A percentile compares a stretch with the other conserved stretches of the same genome.
Conservation (phyloP, 306 rosid genomes). For the Oxytropis ochrocephala region DNA sequence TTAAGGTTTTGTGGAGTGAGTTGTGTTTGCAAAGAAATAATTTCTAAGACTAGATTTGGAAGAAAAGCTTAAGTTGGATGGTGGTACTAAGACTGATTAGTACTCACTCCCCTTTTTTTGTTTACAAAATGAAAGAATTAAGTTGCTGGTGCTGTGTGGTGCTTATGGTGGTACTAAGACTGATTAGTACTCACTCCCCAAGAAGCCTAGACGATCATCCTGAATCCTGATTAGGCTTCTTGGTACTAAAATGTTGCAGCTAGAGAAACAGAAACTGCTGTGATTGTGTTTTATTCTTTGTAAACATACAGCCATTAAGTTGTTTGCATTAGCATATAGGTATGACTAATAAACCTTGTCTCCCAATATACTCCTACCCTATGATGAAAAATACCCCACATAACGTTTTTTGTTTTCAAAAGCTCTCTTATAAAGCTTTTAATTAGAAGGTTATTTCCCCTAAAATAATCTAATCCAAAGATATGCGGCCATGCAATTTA, state of each 20-base stretch:
- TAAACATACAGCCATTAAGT: background rate
- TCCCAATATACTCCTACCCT: background rate
- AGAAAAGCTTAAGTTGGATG: background rate
- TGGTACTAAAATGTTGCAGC: background rate
- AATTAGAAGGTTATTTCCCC: too few species aligned
- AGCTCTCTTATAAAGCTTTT: too few species aligned
- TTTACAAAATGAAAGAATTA: background rate
- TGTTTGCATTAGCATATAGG: background rate
- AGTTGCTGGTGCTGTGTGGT: background rate
- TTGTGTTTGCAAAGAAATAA: background rate
- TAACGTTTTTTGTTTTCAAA: background rate
- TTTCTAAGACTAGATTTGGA: background rate
- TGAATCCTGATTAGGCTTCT: too few species aligned
- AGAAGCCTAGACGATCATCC: too few species aligned
- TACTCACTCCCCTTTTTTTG: background rate
- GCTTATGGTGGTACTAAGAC: too few species aligned
- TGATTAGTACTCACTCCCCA: too few species aligned
- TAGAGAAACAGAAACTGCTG: background rate
- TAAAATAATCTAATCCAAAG: too few species aligned
- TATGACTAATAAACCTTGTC: background rate
- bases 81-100: background rate
- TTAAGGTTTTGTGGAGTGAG: background rate
- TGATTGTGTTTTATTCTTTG: background rate
- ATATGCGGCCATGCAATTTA: too few species aligned
- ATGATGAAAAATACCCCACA: conserved; percentile 3